Percentiles rank a stretch among this genome's conserved stretches.
These are phyloP conservation scores for Sclerotinia sclerotiorum DNA, from an alignment of 2,329 filamentous ascomycete species.

Conservation along the genomic window DNA sequence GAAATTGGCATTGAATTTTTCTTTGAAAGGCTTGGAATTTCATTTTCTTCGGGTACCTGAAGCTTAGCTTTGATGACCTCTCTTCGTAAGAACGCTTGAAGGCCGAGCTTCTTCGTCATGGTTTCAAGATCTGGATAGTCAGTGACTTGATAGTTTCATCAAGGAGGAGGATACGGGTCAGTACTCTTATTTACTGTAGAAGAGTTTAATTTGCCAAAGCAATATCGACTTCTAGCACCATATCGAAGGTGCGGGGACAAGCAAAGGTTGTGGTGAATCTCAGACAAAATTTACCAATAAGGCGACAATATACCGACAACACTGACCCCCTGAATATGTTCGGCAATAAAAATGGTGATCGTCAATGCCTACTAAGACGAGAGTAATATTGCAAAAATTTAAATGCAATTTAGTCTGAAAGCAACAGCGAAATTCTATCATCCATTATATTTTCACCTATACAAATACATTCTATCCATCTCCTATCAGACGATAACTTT, in stretches of 20 bases:
- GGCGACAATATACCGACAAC: not conserved
- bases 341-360: slow-evolving; percentile 1
- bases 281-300: not conserved
- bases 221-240: not conserved
- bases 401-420: no score
- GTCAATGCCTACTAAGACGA: not conserved
- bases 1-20: not conserved
- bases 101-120: slow-evolving; percentile 6
- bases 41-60: not conserved
- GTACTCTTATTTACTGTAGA: not conserved
- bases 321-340: not conserved
- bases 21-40: not conserved
- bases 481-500: no score
- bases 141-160: not conserved
- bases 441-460: no score
- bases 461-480: no score
- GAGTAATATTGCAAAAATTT: not conserved
- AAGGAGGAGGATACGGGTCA: not conserved
- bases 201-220: not conserved
- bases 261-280: slow-evolving; percentile 2
- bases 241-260: not conserved
- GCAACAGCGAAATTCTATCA: no score
- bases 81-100: slow-evolving; percentile 24
- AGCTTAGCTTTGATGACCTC: slow-evolving; percentile 24
- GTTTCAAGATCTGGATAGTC: not conserved